Conservation (phyloP, 441 rosid genomes). For the Brassica hybrid region DNA sequence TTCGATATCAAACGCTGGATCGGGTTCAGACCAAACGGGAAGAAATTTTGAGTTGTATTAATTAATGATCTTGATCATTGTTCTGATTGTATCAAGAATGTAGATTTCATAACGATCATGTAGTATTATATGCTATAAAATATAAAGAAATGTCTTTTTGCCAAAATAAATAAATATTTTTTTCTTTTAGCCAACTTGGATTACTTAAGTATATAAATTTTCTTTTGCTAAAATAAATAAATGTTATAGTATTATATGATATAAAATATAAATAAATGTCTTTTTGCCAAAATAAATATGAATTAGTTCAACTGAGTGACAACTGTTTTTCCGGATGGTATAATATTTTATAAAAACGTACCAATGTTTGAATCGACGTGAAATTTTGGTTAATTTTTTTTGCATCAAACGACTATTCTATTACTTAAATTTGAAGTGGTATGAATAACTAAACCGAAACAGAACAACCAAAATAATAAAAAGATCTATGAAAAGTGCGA, state of each 20-base stretch:
- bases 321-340: neutral
- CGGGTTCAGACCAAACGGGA: constrained; percentile 27
- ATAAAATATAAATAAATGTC: neutral
- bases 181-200: constrained; percentile 41
- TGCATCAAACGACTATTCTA: too few relatives aligned
- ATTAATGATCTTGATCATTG: constrained; percentile 33
- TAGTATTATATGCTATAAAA: constrained; percentile 20
- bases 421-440: too few relatives aligned
- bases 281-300: neutral
- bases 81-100: constrained; percentile 26
- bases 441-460: too few relatives aligned
- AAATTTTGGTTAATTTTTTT: too few relatives aligned
- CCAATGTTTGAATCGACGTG: neutral
- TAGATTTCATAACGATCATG: constrained; percentile 29
- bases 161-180: neutral
- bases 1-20: constrained; percentile 33
- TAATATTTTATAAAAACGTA: constrained; percentile 5
- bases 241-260: neutral
- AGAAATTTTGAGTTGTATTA: constrained; percentile 33
- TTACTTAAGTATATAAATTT: constrained; percentile 22
- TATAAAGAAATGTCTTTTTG: constrained; percentile 28
- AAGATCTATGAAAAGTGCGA: too few relatives aligned
- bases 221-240: too few relatives aligned
- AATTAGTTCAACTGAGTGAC: neutral
- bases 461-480: too few relatives aligned